Evolutionary conservation across 1,139 yeast genomes (phyloP).

Genomic region (Candida mesenterica): DNA sequence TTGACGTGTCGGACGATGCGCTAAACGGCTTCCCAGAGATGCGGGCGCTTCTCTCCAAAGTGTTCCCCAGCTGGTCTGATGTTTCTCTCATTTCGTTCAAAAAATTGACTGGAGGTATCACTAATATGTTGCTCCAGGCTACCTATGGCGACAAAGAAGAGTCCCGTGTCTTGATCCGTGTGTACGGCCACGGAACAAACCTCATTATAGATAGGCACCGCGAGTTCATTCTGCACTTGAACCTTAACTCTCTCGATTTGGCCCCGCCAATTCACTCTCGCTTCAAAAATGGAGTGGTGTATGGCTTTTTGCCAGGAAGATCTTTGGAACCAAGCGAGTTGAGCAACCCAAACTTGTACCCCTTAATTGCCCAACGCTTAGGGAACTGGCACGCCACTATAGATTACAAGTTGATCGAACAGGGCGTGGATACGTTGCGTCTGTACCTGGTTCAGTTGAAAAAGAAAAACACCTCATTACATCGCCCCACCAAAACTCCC

Average conservation of each 20-base stretch:
- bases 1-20: conserved; percentile 34
- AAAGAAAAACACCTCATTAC: conserved; percentile 6
- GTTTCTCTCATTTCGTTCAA: conserved; percentile 26
- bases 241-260: conserved; percentile 56
- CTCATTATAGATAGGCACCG: conserved; percentile 73
- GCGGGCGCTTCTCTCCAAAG: conserved; percentile 30
- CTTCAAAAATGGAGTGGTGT: conserved; percentile 71
- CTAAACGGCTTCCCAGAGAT: conserved; percentile 32
- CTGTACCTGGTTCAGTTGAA: conserved; percentile 28
- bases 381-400: conserved; percentile 69
- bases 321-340: conserved; percentile 60
- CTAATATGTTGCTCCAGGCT: conserved; percentile 67
- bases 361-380: conserved; percentile 61
- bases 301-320: conserved; percentile 68
- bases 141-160: conserved; percentile 26
- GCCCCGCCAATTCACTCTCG: conserved; percentile 73
- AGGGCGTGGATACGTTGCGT: conserved; percentile 48
- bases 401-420: conserved; percentile 45
- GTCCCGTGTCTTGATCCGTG: conserved; percentile 55
- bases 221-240: conserved; percentile 70
- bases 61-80: conserved; percentile 37
- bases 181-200: conserved; percentile 75
- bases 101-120: conserved; percentile 73
- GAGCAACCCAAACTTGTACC: conserved; percentile 45
- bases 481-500: background rate